Conservation (phyloP, 345 rosid genomes). For the Euphorbia lathyris region DNA sequence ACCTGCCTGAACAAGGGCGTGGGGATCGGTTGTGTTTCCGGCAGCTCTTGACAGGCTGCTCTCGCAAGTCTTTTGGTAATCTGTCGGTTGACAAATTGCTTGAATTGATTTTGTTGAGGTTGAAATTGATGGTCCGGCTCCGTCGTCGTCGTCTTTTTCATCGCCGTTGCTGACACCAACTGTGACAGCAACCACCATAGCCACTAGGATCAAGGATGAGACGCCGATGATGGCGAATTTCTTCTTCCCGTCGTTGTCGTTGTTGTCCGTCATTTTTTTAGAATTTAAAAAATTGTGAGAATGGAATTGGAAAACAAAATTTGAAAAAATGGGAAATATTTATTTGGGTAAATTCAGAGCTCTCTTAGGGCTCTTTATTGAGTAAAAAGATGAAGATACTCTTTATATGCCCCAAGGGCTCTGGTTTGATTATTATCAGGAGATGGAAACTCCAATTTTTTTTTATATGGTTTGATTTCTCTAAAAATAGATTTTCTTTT, state of each 20-base stretch:
- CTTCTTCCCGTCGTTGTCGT: slow-evolving; percentile 26
- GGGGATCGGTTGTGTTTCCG: slow-evolving; percentile 50
- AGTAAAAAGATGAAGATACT: not conserved
- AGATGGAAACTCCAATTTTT: not conserved
- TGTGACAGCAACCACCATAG: too few species aligned
- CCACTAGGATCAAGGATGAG: too few species aligned
- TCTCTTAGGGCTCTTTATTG: slow-evolving; percentile 20
- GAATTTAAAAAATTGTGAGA: not conserved
- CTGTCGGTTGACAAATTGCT: slow-evolving; percentile 63
- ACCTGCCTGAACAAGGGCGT: slow-evolving; percentile 50
- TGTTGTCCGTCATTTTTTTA: slow-evolving; percentile 1
- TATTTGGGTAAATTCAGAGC: slow-evolving; percentile 13
- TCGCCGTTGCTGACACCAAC: too few species aligned
- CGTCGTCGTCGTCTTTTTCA: too few species aligned
- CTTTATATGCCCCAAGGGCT: slow-evolving; percentile 30
- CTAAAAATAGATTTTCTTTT: not conserved
- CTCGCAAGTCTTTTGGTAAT: slow-evolving; percentile 49
- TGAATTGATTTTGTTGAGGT: slow-evolving; percentile 42
- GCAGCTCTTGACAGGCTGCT: slow-evolving; percentile 35
- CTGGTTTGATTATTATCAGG: not conserved
- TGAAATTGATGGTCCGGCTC: too few species aligned
- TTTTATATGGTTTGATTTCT: not conserved
- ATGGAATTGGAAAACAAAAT: not conserved
- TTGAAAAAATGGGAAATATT: not conserved
- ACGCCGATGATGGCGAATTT: slow-evolving; percentile 15